phyloP scores from a whole-genome alignment of 2,329 filamentous ascomycete species.

The Epicoccum sorghinum region DNA sequence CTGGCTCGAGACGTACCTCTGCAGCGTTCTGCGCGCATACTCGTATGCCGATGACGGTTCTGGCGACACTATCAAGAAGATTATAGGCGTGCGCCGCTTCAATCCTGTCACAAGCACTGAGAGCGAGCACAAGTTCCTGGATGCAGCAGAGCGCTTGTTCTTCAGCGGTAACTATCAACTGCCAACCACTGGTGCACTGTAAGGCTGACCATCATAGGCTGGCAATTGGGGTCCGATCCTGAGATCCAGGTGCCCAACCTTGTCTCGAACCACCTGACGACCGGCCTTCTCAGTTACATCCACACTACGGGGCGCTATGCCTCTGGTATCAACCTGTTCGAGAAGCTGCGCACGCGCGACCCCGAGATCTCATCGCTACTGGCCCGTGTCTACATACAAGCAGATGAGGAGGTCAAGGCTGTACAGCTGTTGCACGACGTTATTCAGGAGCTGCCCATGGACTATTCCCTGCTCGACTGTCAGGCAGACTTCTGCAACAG shows the following conservation, averaged over 20 bases:
- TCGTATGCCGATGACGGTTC: constrained; percentile 96
- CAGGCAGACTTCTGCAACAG: constrained; percentile 90
- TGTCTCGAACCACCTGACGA: constrained; percentile 92
- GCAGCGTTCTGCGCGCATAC: constrained; percentile 91
- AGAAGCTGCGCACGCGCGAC: constrained; percentile 89
- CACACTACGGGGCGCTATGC: constrained; percentile 92
- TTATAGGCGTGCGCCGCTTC: constrained; percentile 95
- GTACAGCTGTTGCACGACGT: constrained; percentile 87
- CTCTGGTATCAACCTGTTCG: constrained; percentile 96
- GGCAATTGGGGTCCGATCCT: constrained; percentile 94
- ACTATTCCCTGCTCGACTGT: constrained; percentile 93
- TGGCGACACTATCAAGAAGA: constrained; percentile 93
- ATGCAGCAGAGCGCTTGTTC: constrained; percentile 92
- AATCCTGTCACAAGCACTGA: constrained; percentile 99
- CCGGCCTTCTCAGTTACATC: constrained; percentile 93
- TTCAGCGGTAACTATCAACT: constrained; percentile 70
- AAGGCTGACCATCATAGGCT: constrained; percentile 58
- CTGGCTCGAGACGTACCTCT: constrained; percentile 97
- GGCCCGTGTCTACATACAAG: constrained; percentile 89
- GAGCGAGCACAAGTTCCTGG: constrained; percentile 92
- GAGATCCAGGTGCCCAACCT: constrained; percentile 97
- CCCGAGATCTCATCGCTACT: constrained; percentile 93
- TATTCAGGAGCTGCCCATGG: constrained; percentile 91
- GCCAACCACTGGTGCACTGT: neutral
- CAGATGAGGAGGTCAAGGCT: constrained; percentile 95